Evolutionary conservation across 176 grass and related monocot species (phyloP), one percentile per base, ranked within the genome.

Genomic region (Oryza nivara): DNA sequence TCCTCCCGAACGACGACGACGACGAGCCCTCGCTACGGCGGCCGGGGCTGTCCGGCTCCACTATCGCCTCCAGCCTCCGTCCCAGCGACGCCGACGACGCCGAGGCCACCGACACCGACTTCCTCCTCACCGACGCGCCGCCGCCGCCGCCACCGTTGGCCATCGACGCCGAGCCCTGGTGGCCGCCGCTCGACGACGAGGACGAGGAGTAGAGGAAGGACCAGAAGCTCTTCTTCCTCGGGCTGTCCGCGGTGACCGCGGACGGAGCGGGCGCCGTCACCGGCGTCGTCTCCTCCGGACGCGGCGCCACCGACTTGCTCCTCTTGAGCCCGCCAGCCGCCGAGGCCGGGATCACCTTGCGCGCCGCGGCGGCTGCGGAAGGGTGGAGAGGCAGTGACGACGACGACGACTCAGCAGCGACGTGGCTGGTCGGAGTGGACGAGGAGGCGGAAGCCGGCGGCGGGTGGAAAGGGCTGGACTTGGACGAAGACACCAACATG

Each of bases 161-260:
- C 63, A 74, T 23, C 6, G 88, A 30, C 41, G 52, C 52, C 17
- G 52, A 58, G 52, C 20, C 36, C 51, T 79, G 70, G 83, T 93
- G 82, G 87, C 66, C 0, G 67, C 81, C 1, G 46, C 54, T 58
- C 16, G 52, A 56, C 12, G 70, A 75, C 43, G 87, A 82, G 51
- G 92, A 92, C 48, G 86, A 88, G 0, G 90, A 85, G 88, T 96
- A 92, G 78, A 99, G 88, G 88, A 99, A 96, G 17, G 97, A 99
- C 97, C 97, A 99, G 26, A 99, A 99, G 86, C 97, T 94, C 92
- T 99, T 99, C 90, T 99, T 99, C 32, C 92, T 74, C 11, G 97
- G 92, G 78, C 92, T 94, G 41, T 99, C 90, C 7, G 76, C 65
- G 61, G 93, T 72, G 73, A 87, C 38, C 41, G 77, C 41, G 9